Conservation (phyloP, 208 protist genomes). For the Endotrypanum monterogeii region DNA sequence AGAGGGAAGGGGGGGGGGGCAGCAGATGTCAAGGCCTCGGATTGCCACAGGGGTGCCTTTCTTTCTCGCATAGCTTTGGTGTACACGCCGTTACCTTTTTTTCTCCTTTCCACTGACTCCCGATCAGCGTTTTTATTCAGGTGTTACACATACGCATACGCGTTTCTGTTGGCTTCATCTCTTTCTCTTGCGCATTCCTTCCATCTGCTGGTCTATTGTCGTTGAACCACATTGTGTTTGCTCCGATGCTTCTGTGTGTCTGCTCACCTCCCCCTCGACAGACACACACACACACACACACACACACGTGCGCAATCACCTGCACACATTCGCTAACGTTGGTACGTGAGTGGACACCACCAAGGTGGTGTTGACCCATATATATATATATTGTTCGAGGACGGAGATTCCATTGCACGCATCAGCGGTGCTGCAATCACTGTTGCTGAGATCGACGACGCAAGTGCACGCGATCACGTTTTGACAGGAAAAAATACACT, state of each 20-base stretch:
- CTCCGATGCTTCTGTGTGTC: neutral
- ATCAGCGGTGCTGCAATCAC: neutral
- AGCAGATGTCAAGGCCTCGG: neutral
- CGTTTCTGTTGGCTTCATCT: neutral
- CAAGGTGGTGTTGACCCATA: too few relatives aligned
- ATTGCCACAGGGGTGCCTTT: neutral
- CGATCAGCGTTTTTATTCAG: neutral
- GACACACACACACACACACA: neutral
- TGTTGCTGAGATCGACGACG: neutral
- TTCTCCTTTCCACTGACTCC: neutral
- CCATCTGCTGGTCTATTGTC: neutral
- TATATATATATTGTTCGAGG: too few relatives aligned
- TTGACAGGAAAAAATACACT: neutral
- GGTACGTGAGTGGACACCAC: too few relatives aligned
- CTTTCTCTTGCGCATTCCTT: neutral
- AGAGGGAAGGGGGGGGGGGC: neutral
- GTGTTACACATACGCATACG: neutral
- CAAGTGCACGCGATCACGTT: neutral
- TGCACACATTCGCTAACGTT: neutral
- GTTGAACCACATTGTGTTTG: neutral
- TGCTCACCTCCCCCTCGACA: neutral
- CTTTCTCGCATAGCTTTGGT: neutral
- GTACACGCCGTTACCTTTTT: neutral
- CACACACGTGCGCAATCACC: neutral
- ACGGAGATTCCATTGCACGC: neutral